Evolutionary conservation across 352 stramenopile genomes (phyloP).

Genomic region (Globisporangium barbulae): DNA sequence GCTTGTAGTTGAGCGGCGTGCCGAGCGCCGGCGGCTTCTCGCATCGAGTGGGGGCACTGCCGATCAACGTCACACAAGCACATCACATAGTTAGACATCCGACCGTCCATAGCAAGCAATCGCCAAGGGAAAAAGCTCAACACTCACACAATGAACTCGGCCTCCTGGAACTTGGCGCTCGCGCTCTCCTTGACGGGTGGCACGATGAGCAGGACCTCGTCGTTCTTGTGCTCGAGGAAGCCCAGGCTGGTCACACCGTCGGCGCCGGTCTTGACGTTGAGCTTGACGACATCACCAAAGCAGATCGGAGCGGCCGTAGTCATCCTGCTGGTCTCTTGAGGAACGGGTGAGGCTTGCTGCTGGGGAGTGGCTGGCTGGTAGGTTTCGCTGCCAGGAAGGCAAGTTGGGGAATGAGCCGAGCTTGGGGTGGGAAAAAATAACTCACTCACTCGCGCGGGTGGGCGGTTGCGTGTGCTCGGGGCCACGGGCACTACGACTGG

Average conservation of each 20-base stretch:
- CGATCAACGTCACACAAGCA: background rate
- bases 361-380: background rate
- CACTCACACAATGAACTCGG: conserved; percentile 68
- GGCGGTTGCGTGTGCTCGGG: conserved; percentile 1
- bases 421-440: conserved; percentile 5
- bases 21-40: conserved; percentile 46
- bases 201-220: conserved; percentile 53
- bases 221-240: conserved; percentile 50
- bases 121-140: background rate
- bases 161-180: conserved; percentile 40
- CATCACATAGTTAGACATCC: background rate
- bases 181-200: conserved; percentile 41
- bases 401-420: conserved; percentile 11
- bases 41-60: conserved; percentile 34
- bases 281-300: conserved; percentile 56
- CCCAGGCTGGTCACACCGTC: conserved; percentile 22
- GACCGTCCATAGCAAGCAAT: no score
- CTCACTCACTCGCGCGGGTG: background rate
- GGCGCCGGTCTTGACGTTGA: conserved; percentile 31
- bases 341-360: background rate
- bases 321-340: conserved; percentile 20
- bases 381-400: conserved; percentile 12
- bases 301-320: conserved; percentile 26
- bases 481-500: background rate
- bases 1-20: conserved; percentile 59